These are phyloP conservation scores for Platanthera zijinensis DNA, from an alignment of 106 monocot species.

Conservation along the genomic window DNA sequence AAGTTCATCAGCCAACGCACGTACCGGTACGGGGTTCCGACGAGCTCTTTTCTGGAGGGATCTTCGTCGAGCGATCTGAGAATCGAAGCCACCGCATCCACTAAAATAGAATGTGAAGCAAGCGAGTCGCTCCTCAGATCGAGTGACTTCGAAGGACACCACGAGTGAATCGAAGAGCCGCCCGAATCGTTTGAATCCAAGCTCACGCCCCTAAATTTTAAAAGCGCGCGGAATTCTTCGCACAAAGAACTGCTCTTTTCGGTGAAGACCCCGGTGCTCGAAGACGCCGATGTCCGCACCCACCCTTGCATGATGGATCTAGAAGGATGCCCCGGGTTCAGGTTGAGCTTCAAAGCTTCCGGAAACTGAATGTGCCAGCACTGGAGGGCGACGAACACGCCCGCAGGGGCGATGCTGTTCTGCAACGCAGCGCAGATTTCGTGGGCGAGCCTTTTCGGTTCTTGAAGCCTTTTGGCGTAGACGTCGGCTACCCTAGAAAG, in stretches of 20 bases:
- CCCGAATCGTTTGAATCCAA: constrained; percentile 6
- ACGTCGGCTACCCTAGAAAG: constrained; percentile 85
- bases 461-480: constrained; percentile 84
- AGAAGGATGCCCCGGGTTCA: neutral
- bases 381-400: constrained; percentile 78
- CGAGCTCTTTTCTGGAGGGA: constrained; percentile 63
- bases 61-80: constrained; percentile 69
- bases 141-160: constrained; percentile 61
- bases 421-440: constrained; percentile 76
- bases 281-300: constrained; percentile 28
- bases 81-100: constrained; percentile 52
- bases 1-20: constrained; percentile 88
- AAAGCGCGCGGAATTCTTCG: constrained; percentile 54
- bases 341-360: neutral
- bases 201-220: constrained; percentile 51
- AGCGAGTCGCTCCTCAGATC: constrained; percentile 20
- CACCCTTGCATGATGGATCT: constrained; percentile 39
- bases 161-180: constrained; percentile 15
- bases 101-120: constrained; percentile 36
- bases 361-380: constrained; percentile 26
- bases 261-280: constrained; percentile 63
- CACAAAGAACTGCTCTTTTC: constrained; percentile 30
- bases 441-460: constrained; percentile 67
- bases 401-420: constrained; percentile 57
- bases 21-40: constrained; percentile 74